Percentiles rank a stretch among this genome's conserved stretches.
Evolutionary conservation across 768 basidiomycete species (phyloP).

Genomic region (Rhodotorula taiwanensis): DNA sequence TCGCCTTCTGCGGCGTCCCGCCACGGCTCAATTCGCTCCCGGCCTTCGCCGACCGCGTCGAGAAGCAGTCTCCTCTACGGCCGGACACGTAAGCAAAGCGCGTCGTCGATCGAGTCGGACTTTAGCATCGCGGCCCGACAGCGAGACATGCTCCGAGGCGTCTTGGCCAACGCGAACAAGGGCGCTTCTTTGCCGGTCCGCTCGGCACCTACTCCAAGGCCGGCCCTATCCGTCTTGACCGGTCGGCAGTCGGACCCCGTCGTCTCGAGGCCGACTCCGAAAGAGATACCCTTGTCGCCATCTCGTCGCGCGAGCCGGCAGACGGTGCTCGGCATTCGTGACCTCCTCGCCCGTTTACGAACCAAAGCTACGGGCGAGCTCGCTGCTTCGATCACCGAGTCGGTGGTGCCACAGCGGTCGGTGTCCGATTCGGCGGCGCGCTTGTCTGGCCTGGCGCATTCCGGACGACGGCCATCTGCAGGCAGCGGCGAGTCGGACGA

Average conservation of each 20-base stretch:
- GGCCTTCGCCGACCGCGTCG: no score
- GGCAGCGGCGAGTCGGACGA: conserved; percentile 1
- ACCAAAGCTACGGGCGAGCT: conserved; percentile 27
- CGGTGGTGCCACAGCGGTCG: conserved; percentile 12
- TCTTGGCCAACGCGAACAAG: conserved; percentile 11
- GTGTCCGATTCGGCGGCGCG: conserved; percentile 18
- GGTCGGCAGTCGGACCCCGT: no score
- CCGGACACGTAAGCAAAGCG: conserved; percentile 6
- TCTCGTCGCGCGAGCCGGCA: conserved; percentile 20
- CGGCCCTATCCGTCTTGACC: background rate
- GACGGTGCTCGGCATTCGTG: conserved; percentile 29
- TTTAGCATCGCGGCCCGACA: conserved; percentile 29
- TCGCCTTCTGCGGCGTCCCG: no score
- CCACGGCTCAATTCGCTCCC: no score
- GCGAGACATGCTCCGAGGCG: conserved; percentile 33
- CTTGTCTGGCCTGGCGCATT: no score
- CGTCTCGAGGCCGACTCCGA: background rate
- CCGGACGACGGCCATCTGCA: no score
- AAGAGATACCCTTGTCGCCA: no score
- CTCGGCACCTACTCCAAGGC: conserved; percentile 15
- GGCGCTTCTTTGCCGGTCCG: conserved; percentile 30
- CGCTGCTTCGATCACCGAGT: conserved; percentile 22
- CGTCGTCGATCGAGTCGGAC: conserved; percentile 22
- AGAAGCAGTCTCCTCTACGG: no score
- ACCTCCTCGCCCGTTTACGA: conserved; percentile 27